Evolutionary conservation across 306 rosid species (phyloP).

Genomic region (Cucumis hystrix): DNA sequence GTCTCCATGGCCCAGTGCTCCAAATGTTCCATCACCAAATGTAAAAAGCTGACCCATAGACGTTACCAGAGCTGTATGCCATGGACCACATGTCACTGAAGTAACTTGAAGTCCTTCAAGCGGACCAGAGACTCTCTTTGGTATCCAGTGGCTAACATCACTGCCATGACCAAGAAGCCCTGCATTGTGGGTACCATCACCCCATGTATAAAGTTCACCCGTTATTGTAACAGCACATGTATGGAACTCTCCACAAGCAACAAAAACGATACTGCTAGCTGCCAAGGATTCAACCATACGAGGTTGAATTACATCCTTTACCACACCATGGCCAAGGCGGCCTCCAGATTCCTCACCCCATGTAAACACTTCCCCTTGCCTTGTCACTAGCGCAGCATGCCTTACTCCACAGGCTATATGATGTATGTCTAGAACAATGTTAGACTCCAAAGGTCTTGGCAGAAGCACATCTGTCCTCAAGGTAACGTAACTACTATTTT

Average conservation of each 20-base stretch:
- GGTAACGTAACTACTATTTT: constrained; percentile 35
- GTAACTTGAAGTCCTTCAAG: constrained; percentile 92
- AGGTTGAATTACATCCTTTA: constrained; percentile 77
- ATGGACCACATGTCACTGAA: constrained; percentile 92
- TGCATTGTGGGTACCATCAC: constrained; percentile 92
- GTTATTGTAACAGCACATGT: constrained; percentile 88
- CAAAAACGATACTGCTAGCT: constrained; percentile 61
- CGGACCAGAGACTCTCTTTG: constrained; percentile 78
- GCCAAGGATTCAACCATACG: constrained; percentile 70
- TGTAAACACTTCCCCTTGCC: constrained; percentile 94
- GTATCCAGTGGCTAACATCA: constrained; percentile 87
- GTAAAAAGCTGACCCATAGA: constrained; percentile 80
- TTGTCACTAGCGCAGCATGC: constrained; percentile 81
- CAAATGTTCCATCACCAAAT: constrained; percentile 97
- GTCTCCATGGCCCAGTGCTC: constrained; percentile 90
- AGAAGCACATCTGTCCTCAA: constrained; percentile 78
- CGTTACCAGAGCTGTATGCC: constrained; percentile 94
- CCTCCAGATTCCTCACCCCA: constrained; percentile 99
- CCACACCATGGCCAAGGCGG: constrained; percentile 96
- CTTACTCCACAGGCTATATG: constrained; percentile 89
- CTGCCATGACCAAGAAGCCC: constrained; percentile 98
- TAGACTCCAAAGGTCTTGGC: constrained; percentile 76
- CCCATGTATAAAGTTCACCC: constrained; percentile 94
- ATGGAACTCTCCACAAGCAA: constrained; percentile 97
- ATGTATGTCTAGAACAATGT: constrained; percentile 79